Evolutionary conservation across 352 stramenopile genomes (phyloP), one percentile per base, ranked within the genome.

Genomic region (Pythium scleroteichum): DNA sequence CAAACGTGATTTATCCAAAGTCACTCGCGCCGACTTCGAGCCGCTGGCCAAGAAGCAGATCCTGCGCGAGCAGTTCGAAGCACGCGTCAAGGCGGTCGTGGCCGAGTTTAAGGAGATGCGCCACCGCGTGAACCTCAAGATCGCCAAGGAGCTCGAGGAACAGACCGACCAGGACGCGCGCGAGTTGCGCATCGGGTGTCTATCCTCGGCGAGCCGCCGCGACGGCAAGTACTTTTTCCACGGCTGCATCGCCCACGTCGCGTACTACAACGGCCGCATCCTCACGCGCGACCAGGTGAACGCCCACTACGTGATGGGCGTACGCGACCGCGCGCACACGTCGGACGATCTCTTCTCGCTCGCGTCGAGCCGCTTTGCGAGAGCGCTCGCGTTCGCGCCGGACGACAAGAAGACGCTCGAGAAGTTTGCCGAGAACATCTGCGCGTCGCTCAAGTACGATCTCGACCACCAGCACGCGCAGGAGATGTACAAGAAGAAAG

Each of bases 151-250:
- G 39, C 62, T 92, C 0, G 69, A 80, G 7, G 76, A 93, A 8
- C 83, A 90, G 20, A 68, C 64, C 1, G 74, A 79, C 20, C 70
- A 88, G 46, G 73, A 86, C 26, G 54, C 59, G 7, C 76, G 80
- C 0, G 73, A 88, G 49, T 66, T 94, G 5, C 76, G 87, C 6
- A 89, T 97, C 20, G 90, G 88, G 0, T 90, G 79, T 27, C 53
- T 90, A 17, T 91, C 79, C 8, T 83, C 78, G 1, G 71, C 75
- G 7, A 71, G 74, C 8, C 79, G 78, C 4, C 72, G 65, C 27
- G 81, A 95, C 41, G 84, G 85, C 13, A 95, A 94, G 35, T 78
- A 91, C 51, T 97, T 92, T 65, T 97, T 97, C 61, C 73, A 90
- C 17, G 90, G 90, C 3, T 59, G 65, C 13, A 79, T 97, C 24